These are phyloP conservation scores for Thoreauomyces humboldtii DNA, from an alignment of 192 early-diverging fungal genomes.

Conservation along the genomic window DNA sequence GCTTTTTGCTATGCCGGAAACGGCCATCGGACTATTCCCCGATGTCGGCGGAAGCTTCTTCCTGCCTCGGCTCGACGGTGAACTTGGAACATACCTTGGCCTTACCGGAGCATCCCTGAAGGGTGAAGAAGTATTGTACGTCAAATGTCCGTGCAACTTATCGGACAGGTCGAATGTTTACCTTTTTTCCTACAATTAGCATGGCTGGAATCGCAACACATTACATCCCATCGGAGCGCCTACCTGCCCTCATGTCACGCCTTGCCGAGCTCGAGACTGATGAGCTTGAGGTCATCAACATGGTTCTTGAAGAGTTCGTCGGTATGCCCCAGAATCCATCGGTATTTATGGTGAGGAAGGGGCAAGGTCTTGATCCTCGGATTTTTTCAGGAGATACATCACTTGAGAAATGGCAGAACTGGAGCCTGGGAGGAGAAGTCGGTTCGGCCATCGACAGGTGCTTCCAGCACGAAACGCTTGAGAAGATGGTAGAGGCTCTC, in stretches of 20 bases:
- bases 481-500: conserved; percentile 80
- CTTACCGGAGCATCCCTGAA: conserved; percentile 78
- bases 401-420: conserved; percentile 31
- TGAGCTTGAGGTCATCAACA: conserved; percentile 78
- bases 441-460: conserved; percentile 76
- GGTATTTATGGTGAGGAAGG: no score
- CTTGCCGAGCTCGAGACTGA: conserved; percentile 76
- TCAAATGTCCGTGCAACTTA: conserved; percentile 7
- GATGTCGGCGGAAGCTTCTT: conserved; percentile 97
- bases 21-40: conserved; percentile 93
- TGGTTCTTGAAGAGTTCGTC: conserved; percentile 88
- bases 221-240: conserved; percentile 83
- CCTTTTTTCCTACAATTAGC: no score
- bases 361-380: no score
- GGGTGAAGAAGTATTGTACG: conserved; percentile 82
- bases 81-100: conserved; percentile 88
- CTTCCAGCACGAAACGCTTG: conserved; percentile 79
- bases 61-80: conserved; percentile 90
- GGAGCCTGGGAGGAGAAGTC: conserved; percentile 47
- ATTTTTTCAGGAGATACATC: no score
- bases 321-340: conserved; percentile 40
- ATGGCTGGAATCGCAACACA: conserved; percentile 94
- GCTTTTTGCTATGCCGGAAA: conserved; percentile 97
- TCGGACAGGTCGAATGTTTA: no score
- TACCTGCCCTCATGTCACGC: conserved; percentile 75